phyloP scores from a whole-genome alignment of 305 asterid genomes.

The Rubia balearica region DNA sequence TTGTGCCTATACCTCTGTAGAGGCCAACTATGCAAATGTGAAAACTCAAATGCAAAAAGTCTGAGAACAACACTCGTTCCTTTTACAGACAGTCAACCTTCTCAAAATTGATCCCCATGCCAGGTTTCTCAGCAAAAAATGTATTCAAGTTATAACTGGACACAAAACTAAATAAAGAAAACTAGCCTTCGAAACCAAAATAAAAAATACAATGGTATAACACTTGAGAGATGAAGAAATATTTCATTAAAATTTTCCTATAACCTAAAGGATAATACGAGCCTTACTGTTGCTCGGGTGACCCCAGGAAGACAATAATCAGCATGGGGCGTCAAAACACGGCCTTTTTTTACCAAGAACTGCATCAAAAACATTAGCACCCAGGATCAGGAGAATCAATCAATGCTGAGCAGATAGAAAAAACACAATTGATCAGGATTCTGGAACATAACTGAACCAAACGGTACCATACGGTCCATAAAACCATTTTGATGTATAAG shows the following conservation, averaged over 20 bases:
- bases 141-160: background rate
- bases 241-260: background rate
- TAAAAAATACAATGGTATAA: background rate
- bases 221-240: background rate
- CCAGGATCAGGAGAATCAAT: background rate
- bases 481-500: background rate
- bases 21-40: background rate
- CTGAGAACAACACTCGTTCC: background rate
- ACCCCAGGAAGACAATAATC: slow-evolving; percentile 92
- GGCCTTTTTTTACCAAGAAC: slow-evolving; percentile 80
- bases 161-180: background rate
- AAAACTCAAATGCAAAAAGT: background rate
- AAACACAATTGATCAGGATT: background rate
- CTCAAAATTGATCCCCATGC: background rate
- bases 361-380: slow-evolving; percentile 31
- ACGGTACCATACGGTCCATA: background rate
- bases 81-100: background rate
- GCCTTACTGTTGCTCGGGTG: slow-evolving; percentile 78
- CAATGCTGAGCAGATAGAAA: background rate
- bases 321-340: slow-evolving; percentile 67
- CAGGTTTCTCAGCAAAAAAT: background rate
- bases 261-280: slow-evolving; percentile 14
- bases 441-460: background rate
- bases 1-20: background rate
- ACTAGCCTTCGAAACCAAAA: background rate